Percentiles rank a stretch among this genome's conserved stretches.
Evolutionary conservation across 305 asterid species (phyloP).

Genomic region (Solanum hybrid): DNA sequence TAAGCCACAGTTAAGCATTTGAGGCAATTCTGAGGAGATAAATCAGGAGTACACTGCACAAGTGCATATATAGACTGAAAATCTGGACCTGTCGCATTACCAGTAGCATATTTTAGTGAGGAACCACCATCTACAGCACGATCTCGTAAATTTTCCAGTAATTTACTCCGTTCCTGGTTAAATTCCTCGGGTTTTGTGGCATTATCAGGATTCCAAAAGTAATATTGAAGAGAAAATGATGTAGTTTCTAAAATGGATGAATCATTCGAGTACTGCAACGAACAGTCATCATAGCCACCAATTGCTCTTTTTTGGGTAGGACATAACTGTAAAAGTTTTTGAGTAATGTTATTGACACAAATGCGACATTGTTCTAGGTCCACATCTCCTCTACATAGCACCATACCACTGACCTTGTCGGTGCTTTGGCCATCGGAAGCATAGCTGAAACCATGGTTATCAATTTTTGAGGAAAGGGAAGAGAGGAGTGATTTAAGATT

Average conservation of each 20-base stretch:
- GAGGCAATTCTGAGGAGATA: slow-evolving; percentile 4
- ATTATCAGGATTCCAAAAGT: neutral
- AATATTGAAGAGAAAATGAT: neutral
- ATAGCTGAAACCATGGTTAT: slow-evolving; percentile 10
- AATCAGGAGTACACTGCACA: slow-evolving; percentile 19
- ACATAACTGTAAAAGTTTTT: neutral
- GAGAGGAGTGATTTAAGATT: neutral
- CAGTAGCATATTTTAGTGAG: slow-evolving; percentile 3
- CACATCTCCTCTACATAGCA: slow-evolving; percentile 22
- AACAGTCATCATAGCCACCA: slow-evolving; percentile 9
- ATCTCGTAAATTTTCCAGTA: neutral
- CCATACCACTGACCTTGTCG: slow-evolving; percentile 1
- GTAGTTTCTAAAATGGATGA: neutral
- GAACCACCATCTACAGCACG: neutral
- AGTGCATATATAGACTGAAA: slow-evolving; percentile 4
- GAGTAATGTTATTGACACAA: neutral
- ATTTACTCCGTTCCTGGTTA: neutral
- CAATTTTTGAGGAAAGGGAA: slow-evolving; percentile 3
- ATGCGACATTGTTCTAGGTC: neutral
- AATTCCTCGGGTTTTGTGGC: neutral
- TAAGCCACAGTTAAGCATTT: slow-evolving; percentile 4
- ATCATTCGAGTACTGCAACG: slow-evolving; percentile 12
- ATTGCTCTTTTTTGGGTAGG: slow-evolving; percentile 3
- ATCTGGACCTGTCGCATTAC: neutral
- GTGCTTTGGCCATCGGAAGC: slow-evolving; percentile 1